phyloP scores from a whole-genome alignment of 2,329 filamentous ascomycete genomes.

The Aureobasidium sp. region DNA sequence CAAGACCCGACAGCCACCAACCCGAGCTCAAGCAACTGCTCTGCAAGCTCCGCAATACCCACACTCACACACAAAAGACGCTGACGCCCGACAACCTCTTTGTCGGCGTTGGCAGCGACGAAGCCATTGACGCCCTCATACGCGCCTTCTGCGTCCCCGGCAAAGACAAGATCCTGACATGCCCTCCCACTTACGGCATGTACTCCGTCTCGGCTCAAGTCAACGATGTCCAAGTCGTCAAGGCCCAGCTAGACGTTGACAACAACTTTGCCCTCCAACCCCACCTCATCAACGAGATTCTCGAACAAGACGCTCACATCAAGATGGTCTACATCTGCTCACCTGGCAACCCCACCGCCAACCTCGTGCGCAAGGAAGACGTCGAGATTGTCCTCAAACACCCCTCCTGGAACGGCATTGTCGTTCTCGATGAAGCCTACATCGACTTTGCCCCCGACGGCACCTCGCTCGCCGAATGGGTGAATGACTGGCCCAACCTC shows the following conservation, averaged over 20 bases:
- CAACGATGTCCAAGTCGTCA: conserved; percentile 82
- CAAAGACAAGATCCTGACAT: conserved; percentile 83
- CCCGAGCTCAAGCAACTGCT: conserved; percentile 75
- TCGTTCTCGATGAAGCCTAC: conserved; percentile 93
- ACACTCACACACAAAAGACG: conserved; percentile 65
- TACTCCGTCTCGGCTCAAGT: conserved; percentile 90
- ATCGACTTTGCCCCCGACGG: conserved; percentile 82
- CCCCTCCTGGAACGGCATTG: conserved; percentile 88
- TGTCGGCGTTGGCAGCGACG: conserved; percentile 91
- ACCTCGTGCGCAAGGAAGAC: conserved; percentile 67
- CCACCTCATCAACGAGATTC: conserved; percentile 56
- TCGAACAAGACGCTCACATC: conserved; percentile 60
- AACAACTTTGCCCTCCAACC: conserved; percentile 70
- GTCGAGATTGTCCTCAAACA: conserved; percentile 70
- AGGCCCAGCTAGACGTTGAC: conserved; percentile 69
- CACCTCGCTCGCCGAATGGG: conserved; percentile 83
- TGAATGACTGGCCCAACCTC: conserved; percentile 85
- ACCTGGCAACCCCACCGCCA: conserved; percentile 88
- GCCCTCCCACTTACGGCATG: conserved; percentile 98
- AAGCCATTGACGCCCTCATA: conserved; percentile 90
- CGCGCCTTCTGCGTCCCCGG: conserved; percentile 88
- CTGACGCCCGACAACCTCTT: conserved; percentile 81
- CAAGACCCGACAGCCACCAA: conserved; percentile 58
- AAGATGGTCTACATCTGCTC: conserved; percentile 92
- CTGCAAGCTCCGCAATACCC: conserved; percentile 79